Conservation (phyloP, 257 asterid species). For the Knoxia roxburghii region DNA sequence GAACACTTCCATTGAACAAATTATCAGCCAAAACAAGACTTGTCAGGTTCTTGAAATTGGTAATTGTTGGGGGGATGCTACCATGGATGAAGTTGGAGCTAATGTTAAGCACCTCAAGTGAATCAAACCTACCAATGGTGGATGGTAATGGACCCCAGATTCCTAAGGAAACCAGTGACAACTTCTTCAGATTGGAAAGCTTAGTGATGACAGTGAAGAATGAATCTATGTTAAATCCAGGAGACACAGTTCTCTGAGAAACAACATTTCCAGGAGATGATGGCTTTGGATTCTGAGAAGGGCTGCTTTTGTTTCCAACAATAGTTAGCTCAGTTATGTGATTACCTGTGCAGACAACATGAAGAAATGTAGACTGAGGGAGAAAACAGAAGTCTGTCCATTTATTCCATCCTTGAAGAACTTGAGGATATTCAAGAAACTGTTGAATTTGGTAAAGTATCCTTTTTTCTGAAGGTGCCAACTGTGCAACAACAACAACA, state of each 20-base stretch:
- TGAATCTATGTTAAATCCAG: constrained; percentile 59
- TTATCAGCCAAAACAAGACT: constrained; percentile 58
- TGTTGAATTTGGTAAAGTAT: constrained; percentile 57
- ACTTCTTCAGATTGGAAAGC: constrained; percentile 50
- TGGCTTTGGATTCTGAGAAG: constrained; percentile 31
- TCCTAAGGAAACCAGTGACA: constrained; percentile 70
- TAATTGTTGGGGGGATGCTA: constrained; percentile 53
- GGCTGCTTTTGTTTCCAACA: constrained; percentile 64
- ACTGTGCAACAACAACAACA: constrained; percentile 28
- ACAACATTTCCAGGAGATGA: constrained; percentile 30
- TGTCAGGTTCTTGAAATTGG: constrained; percentile 43
- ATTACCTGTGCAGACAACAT: constrained; percentile 54
- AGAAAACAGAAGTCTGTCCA: constrained; percentile 82
- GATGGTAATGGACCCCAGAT: constrained; percentile 79
- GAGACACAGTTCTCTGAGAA: constrained; percentile 47
- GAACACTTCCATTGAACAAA: constrained; percentile 63
- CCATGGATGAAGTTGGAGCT: constrained; percentile 69
- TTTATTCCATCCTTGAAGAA: constrained; percentile 65
- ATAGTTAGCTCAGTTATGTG: constrained; percentile 69
- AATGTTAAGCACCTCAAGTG: constrained; percentile 56
- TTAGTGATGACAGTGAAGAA: constrained; percentile 83
- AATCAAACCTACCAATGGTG: constrained; percentile 56
- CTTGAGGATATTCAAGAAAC: constrained; percentile 68
- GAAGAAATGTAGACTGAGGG: constrained; percentile 50
- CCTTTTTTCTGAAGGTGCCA: constrained; percentile 53